Base-by-base conservation (phyloP, 495 filamentous ascomycete species). In the Aspergillus mulundensis region DNA sequence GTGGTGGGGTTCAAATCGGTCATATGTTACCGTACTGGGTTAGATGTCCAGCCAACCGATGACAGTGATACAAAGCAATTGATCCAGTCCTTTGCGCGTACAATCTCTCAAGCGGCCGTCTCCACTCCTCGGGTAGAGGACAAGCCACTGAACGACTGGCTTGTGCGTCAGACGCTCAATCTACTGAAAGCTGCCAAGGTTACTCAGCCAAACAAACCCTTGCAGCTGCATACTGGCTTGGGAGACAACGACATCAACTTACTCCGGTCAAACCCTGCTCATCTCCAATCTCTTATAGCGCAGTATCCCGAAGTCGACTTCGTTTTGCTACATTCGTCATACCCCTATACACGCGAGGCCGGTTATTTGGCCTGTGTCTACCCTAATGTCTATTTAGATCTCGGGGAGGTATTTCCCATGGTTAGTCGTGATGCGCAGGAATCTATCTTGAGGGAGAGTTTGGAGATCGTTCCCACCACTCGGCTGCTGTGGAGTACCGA, bases 401-500 rank as follows among this genome's bases (percentile, higher is more conserved):
- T 95, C 50, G 90, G 91, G 0, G 88, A 91, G 66, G 87, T 95
- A 0, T 95, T 95, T 59, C 90, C 90, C 2, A 86, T 83, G 70
- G 69, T 95, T 23, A 94, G 89, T 61, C 81, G 85, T 49, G 83
- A 91, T 41, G 91, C 87, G 0, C 89, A 96, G 67, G 86, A 89
- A 63, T 74, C 72, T 2, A 81, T 93, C 15, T 52, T 96, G 7
- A 80, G 85, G 32, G 78, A 95, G 70, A 81, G 87, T 36, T 69
- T 95, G 11, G 91, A 95, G 64, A 66, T 94, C 0, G 84, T 84
- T 38, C 91, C 91, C 0, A 81, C 78, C 23, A 84, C 81, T 55
- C 94, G 94, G 67, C 70, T 96, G 3, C 64, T 93, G 1, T 96
- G 90, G 86, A 91, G 88, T 56, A 91, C 87, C 0, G 90, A 95